phyloP scores from a whole-genome alignment of 192 early-diverging fungal species.

The Phlyctochytrium bullatum region DNA sequence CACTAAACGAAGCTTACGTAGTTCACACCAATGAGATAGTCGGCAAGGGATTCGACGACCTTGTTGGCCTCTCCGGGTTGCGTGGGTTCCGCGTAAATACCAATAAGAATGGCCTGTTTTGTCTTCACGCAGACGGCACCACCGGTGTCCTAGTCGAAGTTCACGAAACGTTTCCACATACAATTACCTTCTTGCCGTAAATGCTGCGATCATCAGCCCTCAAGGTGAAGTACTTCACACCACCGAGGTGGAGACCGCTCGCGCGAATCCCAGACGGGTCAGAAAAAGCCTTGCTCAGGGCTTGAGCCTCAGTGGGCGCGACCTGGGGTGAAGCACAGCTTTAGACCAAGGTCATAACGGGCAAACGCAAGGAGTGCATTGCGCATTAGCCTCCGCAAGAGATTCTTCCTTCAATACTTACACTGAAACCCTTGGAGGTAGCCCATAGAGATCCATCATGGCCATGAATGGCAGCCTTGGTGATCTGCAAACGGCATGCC shows the following conservation, averaged over 20 bases:
- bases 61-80: conserved; percentile 70
- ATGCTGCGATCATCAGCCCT: conserved; percentile 63
- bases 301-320: conserved; percentile 50
- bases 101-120: conserved; percentile 73
- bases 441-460: conserved; percentile 84
- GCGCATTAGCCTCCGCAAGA: conserved; percentile 5
- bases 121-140: conserved; percentile 78
- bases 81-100: conserved; percentile 60
- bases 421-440: conserved; percentile 65
- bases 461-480: conserved; percentile 79
- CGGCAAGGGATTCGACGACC: conserved; percentile 70
- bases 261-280: conserved; percentile 54
- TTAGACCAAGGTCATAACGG: conserved; percentile 44
- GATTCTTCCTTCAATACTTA: conserved; percentile 41
- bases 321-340: no score
- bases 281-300: conserved; percentile 61
- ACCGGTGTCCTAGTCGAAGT: conserved; percentile 51
- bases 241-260: conserved; percentile 63
- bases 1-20: conserved; percentile 44
- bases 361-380: not conserved
- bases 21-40: conserved; percentile 70
- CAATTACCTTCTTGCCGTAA: conserved; percentile 72
- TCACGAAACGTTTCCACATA: not conserved
- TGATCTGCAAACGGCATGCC: no score
- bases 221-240: conserved; percentile 74